These are phyloP conservation scores for Penicillium brasilianum DNA, from an alignment of 2,329 filamentous ascomycete species.

Conservation along the genomic window DNA sequence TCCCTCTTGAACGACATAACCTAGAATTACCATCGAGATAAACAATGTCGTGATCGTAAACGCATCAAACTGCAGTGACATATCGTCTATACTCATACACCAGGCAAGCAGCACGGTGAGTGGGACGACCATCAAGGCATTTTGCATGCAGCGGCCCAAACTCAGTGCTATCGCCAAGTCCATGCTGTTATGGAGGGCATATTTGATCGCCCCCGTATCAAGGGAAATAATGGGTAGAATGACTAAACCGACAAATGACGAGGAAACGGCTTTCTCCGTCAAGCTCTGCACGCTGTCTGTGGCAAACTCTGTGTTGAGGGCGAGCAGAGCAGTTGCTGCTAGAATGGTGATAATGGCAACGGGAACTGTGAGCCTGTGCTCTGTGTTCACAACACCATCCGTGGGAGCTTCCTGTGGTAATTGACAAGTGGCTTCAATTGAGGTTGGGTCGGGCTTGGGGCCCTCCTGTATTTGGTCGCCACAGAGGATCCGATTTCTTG, in stretches of 20 bases:
- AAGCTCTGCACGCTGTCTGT: not conserved
- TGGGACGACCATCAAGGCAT: not conserved
- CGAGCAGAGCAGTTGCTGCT: not conserved
- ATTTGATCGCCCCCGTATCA: not conserved
- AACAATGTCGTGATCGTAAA: not conserved
- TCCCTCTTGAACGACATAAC: not conserved
- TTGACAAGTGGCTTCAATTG: too few species aligned
- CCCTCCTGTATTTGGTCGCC: not conserved
- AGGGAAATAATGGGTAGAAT: not conserved
- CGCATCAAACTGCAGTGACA: not conserved
- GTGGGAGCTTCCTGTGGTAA: not conserved
- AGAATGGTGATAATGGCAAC: not conserved
- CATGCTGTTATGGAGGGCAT: not conserved
- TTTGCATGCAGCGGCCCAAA: not conserved
- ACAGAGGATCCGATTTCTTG: not conserved
- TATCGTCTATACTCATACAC: not conserved
- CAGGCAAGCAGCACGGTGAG: not conserved
- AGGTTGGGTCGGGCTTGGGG: not conserved
- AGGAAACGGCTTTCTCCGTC: not conserved
- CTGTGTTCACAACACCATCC: not conserved
- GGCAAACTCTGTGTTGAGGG: not conserved
- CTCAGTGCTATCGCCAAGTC: not conserved
- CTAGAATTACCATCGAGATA: not conserved
- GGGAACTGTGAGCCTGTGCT: not conserved
- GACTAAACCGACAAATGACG: not conserved